These are phyloP conservation scores for Globisporangium emineosum DNA, from an alignment of 352 stramenopile species.

Conservation along the genomic window DNA sequence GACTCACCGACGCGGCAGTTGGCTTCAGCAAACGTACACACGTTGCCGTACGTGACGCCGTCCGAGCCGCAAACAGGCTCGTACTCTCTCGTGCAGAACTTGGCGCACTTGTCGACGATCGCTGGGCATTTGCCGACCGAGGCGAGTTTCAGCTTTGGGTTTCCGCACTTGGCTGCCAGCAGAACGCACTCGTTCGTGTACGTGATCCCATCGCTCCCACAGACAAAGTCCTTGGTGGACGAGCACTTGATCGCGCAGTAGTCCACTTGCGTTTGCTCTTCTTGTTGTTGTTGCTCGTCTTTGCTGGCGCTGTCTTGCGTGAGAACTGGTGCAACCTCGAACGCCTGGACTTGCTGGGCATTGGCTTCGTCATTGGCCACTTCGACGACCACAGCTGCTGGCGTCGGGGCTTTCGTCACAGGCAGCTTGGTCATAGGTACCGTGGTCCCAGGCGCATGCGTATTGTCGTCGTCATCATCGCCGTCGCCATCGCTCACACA, in stretches of 20 bases:
- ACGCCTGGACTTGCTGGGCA: background rate
- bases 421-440: too few species aligned
- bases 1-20: slow-evolving; percentile 15
- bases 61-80: slow-evolving; percentile 34
- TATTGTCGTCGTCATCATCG: background rate
- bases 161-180: slow-evolving; percentile 1
- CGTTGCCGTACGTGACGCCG: slow-evolving; percentile 27
- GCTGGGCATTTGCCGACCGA: background rate
- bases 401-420: background rate
- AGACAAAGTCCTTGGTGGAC: background rate
- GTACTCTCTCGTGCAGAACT: slow-evolving; percentile 27
- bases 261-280: background rate
- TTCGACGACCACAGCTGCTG: background rate
- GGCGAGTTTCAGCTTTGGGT: background rate
- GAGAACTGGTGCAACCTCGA: background rate
- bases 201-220: background rate
- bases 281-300: too few species aligned
- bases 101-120: slow-evolving; percentile 8
- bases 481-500: slow-evolving; percentile 14
- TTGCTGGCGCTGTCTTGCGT: too few species aligned
- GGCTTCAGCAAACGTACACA: slow-evolving; percentile 23
- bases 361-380: background rate
- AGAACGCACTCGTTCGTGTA: slow-evolving; percentile 7
- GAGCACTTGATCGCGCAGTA: slow-evolving; percentile 1
- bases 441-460: background rate